Percentiles rank a stretch among this genome's conserved stretches.
phyloP scores from a whole-genome alignment of 2,329 filamentous ascomycete genomes.

The Rhynchosporium secalis region DNA sequence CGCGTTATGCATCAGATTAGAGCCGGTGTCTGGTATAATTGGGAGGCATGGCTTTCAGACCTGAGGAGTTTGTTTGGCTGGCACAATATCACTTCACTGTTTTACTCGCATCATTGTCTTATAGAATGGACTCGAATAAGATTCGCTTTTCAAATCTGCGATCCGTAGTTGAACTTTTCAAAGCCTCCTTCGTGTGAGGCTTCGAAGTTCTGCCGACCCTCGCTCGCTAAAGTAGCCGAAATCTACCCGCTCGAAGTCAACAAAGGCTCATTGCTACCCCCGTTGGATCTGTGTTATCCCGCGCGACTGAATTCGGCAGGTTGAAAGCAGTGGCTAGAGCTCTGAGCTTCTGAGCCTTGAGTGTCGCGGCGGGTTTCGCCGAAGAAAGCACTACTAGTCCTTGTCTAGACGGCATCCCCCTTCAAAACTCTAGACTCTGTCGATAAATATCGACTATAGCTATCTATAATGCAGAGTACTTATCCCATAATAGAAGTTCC shows the following conservation, averaged over 20 bases:
- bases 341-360: background rate
- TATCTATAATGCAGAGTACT: background rate
- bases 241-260: background rate
- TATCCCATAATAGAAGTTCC: background rate
- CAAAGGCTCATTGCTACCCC: background rate
- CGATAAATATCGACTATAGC: background rate
- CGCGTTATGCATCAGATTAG: constrained; percentile 24
- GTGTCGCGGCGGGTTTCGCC: background rate
- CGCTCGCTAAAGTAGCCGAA: background rate
- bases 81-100: background rate
- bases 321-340: background rate
- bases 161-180: background rate
- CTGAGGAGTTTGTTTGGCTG: background rate
- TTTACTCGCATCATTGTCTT: background rate
- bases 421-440: background rate
- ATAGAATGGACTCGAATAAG: constrained; percentile 5
- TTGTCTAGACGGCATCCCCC: background rate
- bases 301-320: background rate
- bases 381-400: background rate
- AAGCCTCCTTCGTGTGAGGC: background rate
- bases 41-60: background rate
- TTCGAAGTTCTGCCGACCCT: background rate
- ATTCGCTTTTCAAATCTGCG: background rate
- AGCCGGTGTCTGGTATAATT: constrained; percentile 10
- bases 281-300: background rate